Percentiles rank a stretch among this genome's conserved stretches.
Evolutionary conservation across 2,329 filamentous ascomycete genomes (phyloP).

Genomic region (Trichophaea hybrida): DNA sequence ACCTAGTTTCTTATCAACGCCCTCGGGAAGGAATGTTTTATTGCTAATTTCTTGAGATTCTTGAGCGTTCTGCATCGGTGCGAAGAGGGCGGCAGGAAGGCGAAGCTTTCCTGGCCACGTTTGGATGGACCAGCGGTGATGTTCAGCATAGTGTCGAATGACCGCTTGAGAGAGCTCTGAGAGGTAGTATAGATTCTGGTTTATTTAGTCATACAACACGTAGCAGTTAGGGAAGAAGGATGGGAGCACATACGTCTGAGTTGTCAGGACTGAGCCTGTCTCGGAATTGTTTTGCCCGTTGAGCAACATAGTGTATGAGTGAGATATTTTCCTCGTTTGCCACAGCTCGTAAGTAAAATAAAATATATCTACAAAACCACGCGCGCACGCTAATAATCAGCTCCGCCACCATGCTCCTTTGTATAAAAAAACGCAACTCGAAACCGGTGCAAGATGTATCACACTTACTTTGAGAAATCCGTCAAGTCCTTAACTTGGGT

Average conservation of each 20-base stretch:
- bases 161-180: slow-evolving; percentile 75
- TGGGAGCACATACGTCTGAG: slow-evolving; percentile 35
- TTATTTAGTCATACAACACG: neutral
- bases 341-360: slow-evolving; percentile 74
- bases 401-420: slow-evolving; percentile 21
- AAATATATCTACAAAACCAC: slow-evolving; percentile 47
- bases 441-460: slow-evolving; percentile 1
- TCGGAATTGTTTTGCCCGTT: slow-evolving; percentile 77
- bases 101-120: slow-evolving; percentile 69
- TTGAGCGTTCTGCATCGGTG: slow-evolving; percentile 8
- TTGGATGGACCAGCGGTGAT: slow-evolving; percentile 72
- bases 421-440: neutral
- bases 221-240: neutral
- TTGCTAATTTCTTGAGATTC: slow-evolving; percentile 9
- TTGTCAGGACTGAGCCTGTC: slow-evolving; percentile 57
- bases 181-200: slow-evolving; percentile 61
- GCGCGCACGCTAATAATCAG: slow-evolving; percentile 23
- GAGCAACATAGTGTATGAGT: slow-evolving; percentile 79
- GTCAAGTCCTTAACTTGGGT: slow-evolving; percentile 50
- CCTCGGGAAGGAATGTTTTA: slow-evolving; percentile 14
- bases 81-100: slow-evolving; percentile 64
- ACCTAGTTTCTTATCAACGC: slow-evolving; percentile 12
- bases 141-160: slow-evolving; percentile 73
- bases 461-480: slow-evolving; percentile 50
- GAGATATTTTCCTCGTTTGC: slow-evolving; percentile 77